Base-by-base conservation (phyloP, 2,329 filamentous ascomycete species). In the Claviceps citrina region DNA sequence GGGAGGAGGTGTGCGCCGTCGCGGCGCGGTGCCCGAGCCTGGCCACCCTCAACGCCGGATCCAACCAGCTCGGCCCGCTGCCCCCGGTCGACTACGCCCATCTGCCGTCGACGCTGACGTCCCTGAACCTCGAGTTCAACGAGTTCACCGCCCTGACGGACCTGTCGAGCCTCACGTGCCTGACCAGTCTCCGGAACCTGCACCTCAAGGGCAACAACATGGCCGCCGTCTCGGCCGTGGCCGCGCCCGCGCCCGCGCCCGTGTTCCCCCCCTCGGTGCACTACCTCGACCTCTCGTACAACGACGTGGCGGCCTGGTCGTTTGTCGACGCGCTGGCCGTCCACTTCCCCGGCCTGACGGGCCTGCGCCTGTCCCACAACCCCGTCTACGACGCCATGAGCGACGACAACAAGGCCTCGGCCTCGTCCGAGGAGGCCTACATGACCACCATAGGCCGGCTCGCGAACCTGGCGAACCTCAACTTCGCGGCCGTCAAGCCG, bases 361-460 rank as follows among this genome's bases (percentile, higher is more conserved):
- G 76, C 26, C 71, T 98, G 30, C 81, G 87, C 13, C 75, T 94
- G 45, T 77, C 84, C 5, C 79, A 86, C 54, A 96, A 96, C 49
- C 87, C 89, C 4, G 69, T 96, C 18, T 93, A 84, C 59, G 67
- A 78, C 40, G 62, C 68, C 46, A 65, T 57, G 20, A 62, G 62
- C 47, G 54, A 50, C 36, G 66, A 52, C n/a, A 32, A 18, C 13
- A 18, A 3, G 4, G 24, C 63, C 19, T 60, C 70, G 20, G 71
- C 69, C 5, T 69, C 79, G 1, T n/a, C n/a, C n/a, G 84, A 93
- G 40, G 84, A 93, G 52, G 81, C 83, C 1, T 89, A 86, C 62
- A 93, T 94, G 83, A 70, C 95, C 36, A 84, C 84, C 1, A 66
- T 93, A 20, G 84, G 80, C 22, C 81, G 86, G 2, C 65, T 95